Base-by-base conservation (phyloP, 148 eudicot genomes). In the Tetragonia tetragonoides region DNA sequence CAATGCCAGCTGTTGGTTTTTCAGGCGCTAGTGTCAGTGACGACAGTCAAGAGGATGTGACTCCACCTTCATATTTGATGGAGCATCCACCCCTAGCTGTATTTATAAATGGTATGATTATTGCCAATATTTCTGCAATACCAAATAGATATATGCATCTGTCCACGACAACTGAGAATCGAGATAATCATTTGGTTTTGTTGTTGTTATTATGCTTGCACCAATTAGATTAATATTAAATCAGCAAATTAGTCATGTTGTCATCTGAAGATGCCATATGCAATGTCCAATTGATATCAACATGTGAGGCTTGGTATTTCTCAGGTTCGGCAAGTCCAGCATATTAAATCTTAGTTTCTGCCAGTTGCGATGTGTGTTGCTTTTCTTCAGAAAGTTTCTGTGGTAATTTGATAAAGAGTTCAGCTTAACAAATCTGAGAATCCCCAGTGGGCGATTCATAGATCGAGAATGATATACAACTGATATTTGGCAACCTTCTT, bases 51-150 rank as follows among this genome's bases (percentile, higher is more conserved):
- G 98, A 89, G 64, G 99, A 95, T 82, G 91, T 95, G 70, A 85
- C 92, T 40, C 99, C 98, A 5, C 98, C 99, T 72, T 85, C 97
- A 75, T 86, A 83, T 81, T 87, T 95, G 77, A 95, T 93, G 97
- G 99, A 95, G 83, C 98, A 95, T 87, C 99, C 99, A 68, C 99
- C 99, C 78, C 93, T 95, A 57, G 98, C 98, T 70, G 98, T 95
- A 66, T 95, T 93, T 80, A 87, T 95, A 56, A 95, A 95, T 86
- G 99, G 99, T 95, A 77, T 57, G 87, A 61, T 77, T 68, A 41
- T 20, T 21, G 66, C 46, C 40, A 47, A 61, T 67, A 34, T 72
- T 38, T 51, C 18, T 65, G 40, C 56, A 51, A 72, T 15, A 23
- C 18, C 20, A 5, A 49, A 34, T 38, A 10, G 34, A 28, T 44